These are phyloP conservation scores for Gynostemma pentaphyllum DNA, from an alignment of 306 rosid genomes.

Conservation along the genomic window DNA sequence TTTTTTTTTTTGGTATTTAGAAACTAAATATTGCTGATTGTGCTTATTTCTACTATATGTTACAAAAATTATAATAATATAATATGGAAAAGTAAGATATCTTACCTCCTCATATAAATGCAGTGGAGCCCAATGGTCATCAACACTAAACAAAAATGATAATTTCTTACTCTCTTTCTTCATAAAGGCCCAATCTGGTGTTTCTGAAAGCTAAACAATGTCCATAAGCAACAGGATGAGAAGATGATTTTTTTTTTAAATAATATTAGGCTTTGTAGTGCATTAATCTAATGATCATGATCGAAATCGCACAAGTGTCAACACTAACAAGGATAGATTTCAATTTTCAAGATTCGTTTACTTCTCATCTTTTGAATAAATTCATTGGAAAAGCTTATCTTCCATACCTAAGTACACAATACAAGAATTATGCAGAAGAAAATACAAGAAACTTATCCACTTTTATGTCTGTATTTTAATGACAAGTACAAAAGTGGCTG, in stretches of 20 bases:
- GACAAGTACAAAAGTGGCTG: too few relatives aligned
- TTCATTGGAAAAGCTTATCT: neutral
- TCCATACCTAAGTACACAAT: too few relatives aligned
- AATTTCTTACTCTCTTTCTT: conserved; percentile 45
- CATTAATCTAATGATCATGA: neutral
- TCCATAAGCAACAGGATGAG: neutral
- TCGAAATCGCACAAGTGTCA: neutral
- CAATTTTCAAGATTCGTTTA: neutral
- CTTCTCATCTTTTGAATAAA: neutral
- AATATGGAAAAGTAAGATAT: neutral
- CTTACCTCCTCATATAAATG: conserved; percentile 72
- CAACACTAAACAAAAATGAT: conserved; percentile 62
- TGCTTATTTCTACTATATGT: too few relatives aligned
- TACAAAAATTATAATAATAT: neutral
- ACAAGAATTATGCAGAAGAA: too few relatives aligned
- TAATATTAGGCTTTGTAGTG: neutral
- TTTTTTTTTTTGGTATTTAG: too few relatives aligned
- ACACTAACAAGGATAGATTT: neutral
- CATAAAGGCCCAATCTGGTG: conserved; percentile 76
- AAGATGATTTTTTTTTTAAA: neutral
- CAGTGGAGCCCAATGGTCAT: conserved; percentile 96
- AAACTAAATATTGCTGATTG: too few relatives aligned
- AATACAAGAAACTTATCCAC: too few relatives aligned
- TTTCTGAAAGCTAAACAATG: conserved; percentile 53
- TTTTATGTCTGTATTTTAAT: too few relatives aligned